phyloP scores from a whole-genome alignment of 2,329 filamentous ascomycete genomes.

The Emergomyces orientalis region DNA sequence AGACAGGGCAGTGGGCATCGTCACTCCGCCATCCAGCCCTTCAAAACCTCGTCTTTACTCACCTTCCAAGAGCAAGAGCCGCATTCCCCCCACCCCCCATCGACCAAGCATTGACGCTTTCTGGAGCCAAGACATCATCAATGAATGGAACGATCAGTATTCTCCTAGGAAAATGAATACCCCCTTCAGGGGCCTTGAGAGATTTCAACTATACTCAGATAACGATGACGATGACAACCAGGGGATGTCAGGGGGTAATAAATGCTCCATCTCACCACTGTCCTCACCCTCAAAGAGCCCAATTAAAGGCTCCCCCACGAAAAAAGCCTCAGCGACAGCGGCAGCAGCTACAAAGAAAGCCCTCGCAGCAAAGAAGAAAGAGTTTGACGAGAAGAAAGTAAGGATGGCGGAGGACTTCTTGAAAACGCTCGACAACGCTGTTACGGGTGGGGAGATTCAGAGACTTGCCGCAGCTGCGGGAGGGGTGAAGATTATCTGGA shows the following conservation, averaged over 20 bases:
- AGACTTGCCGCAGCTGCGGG: constrained; percentile 43
- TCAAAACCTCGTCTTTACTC: constrained; percentile 37
- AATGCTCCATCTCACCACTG: not conserved
- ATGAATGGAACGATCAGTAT: constrained; percentile 47
- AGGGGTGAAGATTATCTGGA: constrained; percentile 53
- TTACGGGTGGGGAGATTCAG: constrained; percentile 42
- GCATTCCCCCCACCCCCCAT: constrained; percentile 43
- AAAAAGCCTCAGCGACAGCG: constrained; percentile 21
- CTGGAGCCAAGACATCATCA: constrained; percentile 44
- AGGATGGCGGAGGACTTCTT: constrained; percentile 47
- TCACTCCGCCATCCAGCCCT: constrained; percentile 39
- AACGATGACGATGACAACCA: constrained; percentile 21
- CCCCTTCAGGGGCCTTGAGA: constrained; percentile 12
- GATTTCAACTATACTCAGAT: constrained; percentile 30
- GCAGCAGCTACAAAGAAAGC: constrained; percentile 27
- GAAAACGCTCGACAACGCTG: constrained; percentile 45
- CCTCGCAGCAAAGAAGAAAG: constrained; percentile 34
- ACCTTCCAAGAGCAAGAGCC: constrained; percentile 36
- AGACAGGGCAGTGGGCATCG: constrained; percentile 7
- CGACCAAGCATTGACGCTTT: constrained; percentile 45
- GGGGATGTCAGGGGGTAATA: constrained; percentile 16
- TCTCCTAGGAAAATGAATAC: constrained; percentile 40
- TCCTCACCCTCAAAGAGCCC: constrained; percentile 9
- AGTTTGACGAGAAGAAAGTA: constrained; percentile 47
- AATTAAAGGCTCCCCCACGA: constrained; percentile 17